These are phyloP conservation scores for Elasticomyces elasticus DNA, from an alignment of 495 filamentous ascomycete species.

Conservation along the genomic window DNA sequence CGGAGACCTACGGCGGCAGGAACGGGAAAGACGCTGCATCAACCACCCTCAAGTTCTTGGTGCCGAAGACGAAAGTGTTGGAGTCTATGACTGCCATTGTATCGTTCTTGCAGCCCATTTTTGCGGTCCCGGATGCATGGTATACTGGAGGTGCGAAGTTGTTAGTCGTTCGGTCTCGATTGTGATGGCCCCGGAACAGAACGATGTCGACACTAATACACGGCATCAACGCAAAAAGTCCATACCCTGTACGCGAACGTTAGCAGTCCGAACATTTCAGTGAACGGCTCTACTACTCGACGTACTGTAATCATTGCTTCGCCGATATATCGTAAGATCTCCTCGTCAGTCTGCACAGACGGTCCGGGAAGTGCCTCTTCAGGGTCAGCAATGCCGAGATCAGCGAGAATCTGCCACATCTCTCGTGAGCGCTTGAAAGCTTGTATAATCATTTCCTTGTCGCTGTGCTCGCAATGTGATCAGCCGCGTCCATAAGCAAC, in stretches of 20 bases:
- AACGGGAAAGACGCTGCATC: slow-evolving; percentile 17
- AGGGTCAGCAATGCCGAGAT: slow-evolving; percentile 35
- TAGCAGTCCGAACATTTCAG: no score
- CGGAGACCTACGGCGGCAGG: slow-evolving; percentile 9
- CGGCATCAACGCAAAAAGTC: no score
- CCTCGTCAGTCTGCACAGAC: slow-evolving; percentile 38
- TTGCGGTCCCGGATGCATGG: slow-evolving; percentile 45
- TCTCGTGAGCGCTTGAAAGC: slow-evolving; percentile 44
- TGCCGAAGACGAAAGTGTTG: slow-evolving; percentile 16
- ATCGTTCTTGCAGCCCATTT: slow-evolving; percentile 22
- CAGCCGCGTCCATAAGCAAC: no score
- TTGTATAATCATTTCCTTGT: slow-evolving; percentile 45
- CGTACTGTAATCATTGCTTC: neutral
- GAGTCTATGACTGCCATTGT: slow-evolving; percentile 19
- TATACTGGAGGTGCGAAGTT: slow-evolving; percentile 25
- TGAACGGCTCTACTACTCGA: slow-evolving; percentile 34
- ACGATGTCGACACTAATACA: no score
- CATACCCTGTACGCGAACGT: no score
- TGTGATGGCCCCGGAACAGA: no score
- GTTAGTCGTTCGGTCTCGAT: neutral
- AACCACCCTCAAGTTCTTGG: slow-evolving; percentile 18
- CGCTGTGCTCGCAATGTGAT: slow-evolving; percentile 37
- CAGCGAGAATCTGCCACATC: slow-evolving; percentile 32
- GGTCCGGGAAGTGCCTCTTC: slow-evolving; percentile 41
- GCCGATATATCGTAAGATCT: slow-evolving; percentile 39